Percentiles rank a stretch among this genome's conserved stretches.
Conservation (phyloP, 306 rosid species). For the Lablab purpureus region DNA sequence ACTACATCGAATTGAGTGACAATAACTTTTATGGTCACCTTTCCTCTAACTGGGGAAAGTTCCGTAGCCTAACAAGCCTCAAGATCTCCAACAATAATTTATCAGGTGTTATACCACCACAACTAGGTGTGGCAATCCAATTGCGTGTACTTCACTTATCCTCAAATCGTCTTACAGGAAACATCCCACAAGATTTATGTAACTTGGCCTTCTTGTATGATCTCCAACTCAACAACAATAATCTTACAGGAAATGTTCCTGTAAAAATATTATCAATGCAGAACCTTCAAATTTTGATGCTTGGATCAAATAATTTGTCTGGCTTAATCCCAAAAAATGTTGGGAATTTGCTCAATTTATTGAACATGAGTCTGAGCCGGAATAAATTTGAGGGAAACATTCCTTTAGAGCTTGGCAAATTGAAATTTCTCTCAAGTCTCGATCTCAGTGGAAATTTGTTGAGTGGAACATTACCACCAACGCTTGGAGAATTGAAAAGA, state of each 20-base stretch:
- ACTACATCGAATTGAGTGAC: too few relatives aligned
- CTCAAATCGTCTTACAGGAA: constrained; percentile 39
- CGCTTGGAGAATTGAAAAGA: constrained; percentile 30
- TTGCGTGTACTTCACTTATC: constrained; percentile 38
- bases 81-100: too few relatives aligned
- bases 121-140: constrained; percentile 18
- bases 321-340: constrained; percentile 8
- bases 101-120: constrained; percentile 37
- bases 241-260: constrained; percentile 10
- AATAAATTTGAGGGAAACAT: too few relatives aligned
- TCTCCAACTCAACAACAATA: not conserved
- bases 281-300: not conserved
- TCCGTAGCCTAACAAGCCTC: too few relatives aligned
- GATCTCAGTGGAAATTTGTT: too few relatives aligned
- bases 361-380: too few relatives aligned
- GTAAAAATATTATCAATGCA: not conserved
- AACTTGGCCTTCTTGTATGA: not conserved
- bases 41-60: too few relatives aligned
- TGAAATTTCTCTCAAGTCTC: too few relatives aligned
- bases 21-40: too few relatives aligned
- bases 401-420: too few relatives aligned
- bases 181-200: constrained; percentile 48
- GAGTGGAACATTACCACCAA: too few relatives aligned
- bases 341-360: too few relatives aligned
- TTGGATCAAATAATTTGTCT: not conserved